A percentile compares a stretch with the other conserved stretches of the same genome.
phyloP scores from a whole-genome alignment of 139 green algal species.

The Ettlia oleoabundans region DNA sequence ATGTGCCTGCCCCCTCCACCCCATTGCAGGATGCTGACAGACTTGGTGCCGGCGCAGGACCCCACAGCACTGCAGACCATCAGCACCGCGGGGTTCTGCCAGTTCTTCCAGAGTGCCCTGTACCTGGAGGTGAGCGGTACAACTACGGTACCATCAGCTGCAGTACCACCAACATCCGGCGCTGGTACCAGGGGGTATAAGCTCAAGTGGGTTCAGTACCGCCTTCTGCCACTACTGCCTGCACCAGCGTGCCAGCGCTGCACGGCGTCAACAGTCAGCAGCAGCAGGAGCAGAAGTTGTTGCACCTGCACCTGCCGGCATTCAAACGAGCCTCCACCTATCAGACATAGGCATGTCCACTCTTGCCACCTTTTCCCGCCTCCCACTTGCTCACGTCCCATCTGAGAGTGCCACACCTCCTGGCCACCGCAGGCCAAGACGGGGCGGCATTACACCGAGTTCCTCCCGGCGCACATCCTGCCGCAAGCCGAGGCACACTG shows the following conservation, averaged over 20 bases:
- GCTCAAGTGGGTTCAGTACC: too few species aligned
- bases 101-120: slow-evolving; percentile 35
- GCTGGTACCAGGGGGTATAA: too few species aligned
- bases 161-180: too few species aligned
- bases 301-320: too few species aligned
- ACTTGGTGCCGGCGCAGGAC: neutral
- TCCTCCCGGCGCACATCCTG: slow-evolving; percentile 28
- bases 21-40: neutral
- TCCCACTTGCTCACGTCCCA: neutral
- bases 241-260: neutral
- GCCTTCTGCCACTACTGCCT: too few species aligned
- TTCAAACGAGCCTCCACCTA: too few species aligned
- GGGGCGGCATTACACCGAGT: neutral
- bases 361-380: neutral
- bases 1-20: neutral
- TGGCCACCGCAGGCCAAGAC: slow-evolving; percentile 5
- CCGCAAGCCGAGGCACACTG: neutral
- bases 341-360: neutral
- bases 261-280: too few species aligned
- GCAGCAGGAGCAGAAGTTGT: too few species aligned
- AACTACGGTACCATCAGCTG: too few species aligned
- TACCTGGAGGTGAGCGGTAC: slow-evolving; percentile 22
- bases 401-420: too few species aligned
- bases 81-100: slow-evolving; percentile 5
- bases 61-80: neutral